Evolutionary conservation across 73 alveolate genomes (phyloP), one percentile per base, ranked within the genome.

Genomic region (Paramecium tetraurelia): DNA sequence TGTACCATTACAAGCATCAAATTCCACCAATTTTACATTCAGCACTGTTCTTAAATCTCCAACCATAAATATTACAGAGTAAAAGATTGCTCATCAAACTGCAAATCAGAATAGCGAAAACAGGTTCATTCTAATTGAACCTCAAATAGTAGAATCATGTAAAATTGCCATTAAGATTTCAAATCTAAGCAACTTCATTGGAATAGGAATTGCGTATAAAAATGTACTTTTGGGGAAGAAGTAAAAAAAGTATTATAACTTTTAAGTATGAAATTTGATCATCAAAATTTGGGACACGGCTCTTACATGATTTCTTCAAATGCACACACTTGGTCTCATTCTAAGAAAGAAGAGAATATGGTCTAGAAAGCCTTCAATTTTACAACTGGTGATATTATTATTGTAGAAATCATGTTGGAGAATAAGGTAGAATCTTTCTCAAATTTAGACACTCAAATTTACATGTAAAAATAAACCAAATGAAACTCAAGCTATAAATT

Each of bases 231-330:
- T 43, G 21, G 35, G 46, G 24, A 89, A 89, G 57, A 83, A 77
- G 80, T 89, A 86, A 40, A 24, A 71, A 83, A 35, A 41, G 9
- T 77, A 58, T 63, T 68, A 50, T 44, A 86, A 63, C 29, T 18
- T 36, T 14, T 22, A 33, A 27, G 94, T 43, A 16, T 80, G 41
- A 69, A 72, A 48, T 89, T 89, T 71, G 94, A 89, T 70, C 75
- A 89, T 43, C 35, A 89, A 27, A 89, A 89, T 41, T 46, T 59
- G n/a, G 94, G 94, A 8, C 94, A 89, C 71, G 94, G 94, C 1
- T 77, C 94, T 10, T 89, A 89, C 31, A 38, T 89, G 58, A 89
- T 89, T 10, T 89, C 94, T 5, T 70, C 92, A 18, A 71, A 89
- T 46, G 90, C 85, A 14, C 75, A 89, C 2, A 59, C 85, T 20